Percentiles rank a stretch among this genome's conserved stretches.
phyloP scores from a whole-genome alignment of 805 yeast genomes.

The Pichia insulana region DNA sequence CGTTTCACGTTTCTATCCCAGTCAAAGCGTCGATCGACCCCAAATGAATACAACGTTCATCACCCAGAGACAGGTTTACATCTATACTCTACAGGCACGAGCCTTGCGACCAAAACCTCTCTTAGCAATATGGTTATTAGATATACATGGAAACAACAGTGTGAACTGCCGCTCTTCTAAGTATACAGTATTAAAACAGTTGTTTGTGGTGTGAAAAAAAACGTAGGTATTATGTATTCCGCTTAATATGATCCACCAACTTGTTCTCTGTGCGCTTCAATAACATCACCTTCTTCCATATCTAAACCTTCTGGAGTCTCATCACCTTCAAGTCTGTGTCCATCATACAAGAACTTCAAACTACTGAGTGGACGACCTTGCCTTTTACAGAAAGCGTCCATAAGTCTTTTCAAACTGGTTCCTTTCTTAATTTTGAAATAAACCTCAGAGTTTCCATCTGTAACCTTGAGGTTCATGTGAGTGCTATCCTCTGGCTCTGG shows the following conservation, averaged over 20 bases:
- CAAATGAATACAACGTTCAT: too few relatives aligned
- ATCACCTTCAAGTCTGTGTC: conserved; percentile 78
- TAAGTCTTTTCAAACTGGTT: conserved; percentile 86
- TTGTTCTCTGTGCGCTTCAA: conserved; percentile 96
- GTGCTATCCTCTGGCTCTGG: conserved; percentile 36
- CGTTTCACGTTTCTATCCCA: too few relatives aligned
- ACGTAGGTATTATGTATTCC: not conserved
- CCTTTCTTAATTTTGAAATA: conserved; percentile 90
- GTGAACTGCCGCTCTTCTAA: not conserved
- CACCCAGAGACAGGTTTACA: too few relatives aligned
- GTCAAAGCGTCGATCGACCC: too few relatives aligned
- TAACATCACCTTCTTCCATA: conserved; percentile 91
- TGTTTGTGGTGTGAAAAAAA: too few relatives aligned
- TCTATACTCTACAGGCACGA: too few relatives aligned
- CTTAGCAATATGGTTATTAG: too few relatives aligned
- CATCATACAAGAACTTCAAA: conserved; percentile 86
- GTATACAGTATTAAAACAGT: not conserved
- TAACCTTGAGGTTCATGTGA: conserved; percentile 87
- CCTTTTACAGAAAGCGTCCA: conserved; percentile 97
- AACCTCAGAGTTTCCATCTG: conserved; percentile 90
- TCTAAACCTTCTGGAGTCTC: conserved; percentile 91
- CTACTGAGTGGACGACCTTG: conserved; percentile 83
- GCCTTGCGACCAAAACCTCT: too few relatives aligned
- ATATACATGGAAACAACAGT: too few relatives aligned
- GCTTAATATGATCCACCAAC: conserved; percentile 44